phyloP scores from a whole-genome alignment of 495 filamentous ascomycete species.

The Barbatosphaeria neglecta region DNA sequence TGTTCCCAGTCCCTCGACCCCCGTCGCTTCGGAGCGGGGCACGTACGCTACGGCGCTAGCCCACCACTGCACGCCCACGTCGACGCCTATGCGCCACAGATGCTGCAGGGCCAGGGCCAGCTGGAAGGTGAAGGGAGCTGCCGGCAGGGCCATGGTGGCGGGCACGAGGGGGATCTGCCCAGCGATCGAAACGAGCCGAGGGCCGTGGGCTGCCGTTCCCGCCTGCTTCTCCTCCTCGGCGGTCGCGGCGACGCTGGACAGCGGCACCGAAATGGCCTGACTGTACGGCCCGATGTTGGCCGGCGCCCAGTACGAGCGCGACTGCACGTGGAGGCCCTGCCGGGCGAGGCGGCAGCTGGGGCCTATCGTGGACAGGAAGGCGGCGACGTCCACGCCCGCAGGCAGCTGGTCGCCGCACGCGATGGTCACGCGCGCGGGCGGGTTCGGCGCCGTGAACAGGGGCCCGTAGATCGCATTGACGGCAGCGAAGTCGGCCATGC shows the following conservation, averaged over 20 bases:
- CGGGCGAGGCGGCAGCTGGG: slow-evolving; percentile 14
- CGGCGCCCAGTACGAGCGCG: slow-evolving; percentile 90
- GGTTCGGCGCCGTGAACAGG: slow-evolving; percentile 62
- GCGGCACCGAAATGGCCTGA: slow-evolving; percentile 62
- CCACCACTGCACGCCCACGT: slow-evolving; percentile 64
- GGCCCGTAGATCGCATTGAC: slow-evolving; percentile 66
- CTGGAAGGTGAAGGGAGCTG: slow-evolving; percentile 10
- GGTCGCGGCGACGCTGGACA: slow-evolving; percentile 7
- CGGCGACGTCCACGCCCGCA: slow-evolving; percentile 40
- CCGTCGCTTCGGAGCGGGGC: slow-evolving; percentile 10
- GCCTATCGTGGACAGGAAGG: slow-evolving; percentile 27
- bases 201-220: background rate
- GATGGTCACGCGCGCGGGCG: slow-evolving; percentile 74
- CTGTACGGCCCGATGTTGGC: slow-evolving; percentile 98
- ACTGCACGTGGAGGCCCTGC: slow-evolving; percentile 78
- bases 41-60: slow-evolving; percentile 63
- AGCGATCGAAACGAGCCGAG: slow-evolving; percentile 42
- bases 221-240: too few relatives aligned
- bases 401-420: slow-evolving; percentile 56
- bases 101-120: slow-evolving; percentile 67
- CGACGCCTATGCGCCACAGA: slow-evolving; percentile 70
- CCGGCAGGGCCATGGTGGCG: slow-evolving; percentile 56
- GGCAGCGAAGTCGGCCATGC: slow-evolving; percentile 63
- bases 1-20: background rate
- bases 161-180: slow-evolving; percentile 89